These are phyloP conservation scores for Plasmodium relictum DNA, from an alignment of 169 alveolate genomes.

Conservation along the genomic window DNA sequence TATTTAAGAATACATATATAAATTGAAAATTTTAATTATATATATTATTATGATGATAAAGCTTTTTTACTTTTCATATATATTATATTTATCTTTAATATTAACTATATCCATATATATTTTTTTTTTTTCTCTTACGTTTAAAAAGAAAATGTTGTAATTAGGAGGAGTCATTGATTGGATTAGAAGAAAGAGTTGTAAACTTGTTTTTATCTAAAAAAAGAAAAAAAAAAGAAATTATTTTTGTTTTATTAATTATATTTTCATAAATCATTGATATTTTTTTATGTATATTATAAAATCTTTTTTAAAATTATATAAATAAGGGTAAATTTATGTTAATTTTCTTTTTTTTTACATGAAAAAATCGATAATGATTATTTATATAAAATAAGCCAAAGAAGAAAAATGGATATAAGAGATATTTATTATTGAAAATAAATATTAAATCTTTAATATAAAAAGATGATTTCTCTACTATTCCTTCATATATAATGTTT, in stretches of 20 bases:
- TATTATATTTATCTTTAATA: background rate
- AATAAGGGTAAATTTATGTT: background rate
- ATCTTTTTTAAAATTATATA: background rate
- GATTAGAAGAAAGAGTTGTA: constrained; percentile 29
- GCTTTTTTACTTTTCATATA: background rate
- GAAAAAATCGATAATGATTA: background rate
- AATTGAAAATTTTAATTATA: background rate
- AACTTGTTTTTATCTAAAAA: constrained; percentile 27
- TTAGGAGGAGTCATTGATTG: constrained; percentile 76
- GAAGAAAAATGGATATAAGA: constrained; percentile 20
- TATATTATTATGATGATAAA: background rate
- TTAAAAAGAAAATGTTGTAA: constrained; percentile 33
- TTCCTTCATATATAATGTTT: constrained; percentile 41
- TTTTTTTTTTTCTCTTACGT: constrained; percentile 24
- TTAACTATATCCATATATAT: background rate
- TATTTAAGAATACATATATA: background rate
- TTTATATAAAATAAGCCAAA: constrained; percentile 11
- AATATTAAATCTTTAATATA: constrained; percentile 23
- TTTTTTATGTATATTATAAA: no score
- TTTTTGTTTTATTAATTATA: background rate
- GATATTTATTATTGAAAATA: constrained; percentile 23
- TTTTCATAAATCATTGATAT: background rate
- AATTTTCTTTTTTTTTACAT: background rate
- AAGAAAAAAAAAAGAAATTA: background rate
- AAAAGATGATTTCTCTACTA: background rate